Conservation (phyloP, 2,329 filamentous ascomycete species). For the Aspergillus tubingensis region DNA sequence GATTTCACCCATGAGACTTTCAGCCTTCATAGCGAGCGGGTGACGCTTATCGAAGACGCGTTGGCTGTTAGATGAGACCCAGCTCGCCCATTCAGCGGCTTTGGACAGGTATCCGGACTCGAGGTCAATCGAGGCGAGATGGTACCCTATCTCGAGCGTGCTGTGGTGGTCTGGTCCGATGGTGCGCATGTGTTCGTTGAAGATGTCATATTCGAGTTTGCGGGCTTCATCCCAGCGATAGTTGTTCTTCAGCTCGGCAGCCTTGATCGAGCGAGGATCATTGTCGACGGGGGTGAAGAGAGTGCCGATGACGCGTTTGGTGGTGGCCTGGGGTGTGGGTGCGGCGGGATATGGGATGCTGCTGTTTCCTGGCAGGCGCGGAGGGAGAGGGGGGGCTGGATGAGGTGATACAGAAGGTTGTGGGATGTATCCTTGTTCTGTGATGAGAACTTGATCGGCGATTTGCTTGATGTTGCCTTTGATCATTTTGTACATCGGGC, state of each 20-base stretch:
- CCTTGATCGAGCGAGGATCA: constrained; percentile 30
- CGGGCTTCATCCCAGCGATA: constrained; percentile 34
- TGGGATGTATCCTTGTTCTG: constrained; percentile 34
- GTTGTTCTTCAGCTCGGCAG: constrained; percentile 30
- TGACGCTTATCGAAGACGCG: constrained; percentile 31
- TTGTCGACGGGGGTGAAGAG: constrained; percentile 27
- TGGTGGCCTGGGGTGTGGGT: constrained; percentile 12
- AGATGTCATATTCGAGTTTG: constrained; percentile 31
- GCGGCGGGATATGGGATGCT: constrained; percentile 27
- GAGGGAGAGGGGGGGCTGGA: constrained; percentile 28
- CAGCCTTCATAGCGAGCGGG: constrained; percentile 30
- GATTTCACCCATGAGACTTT: constrained; percentile 33
- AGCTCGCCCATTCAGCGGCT: constrained; percentile 33
- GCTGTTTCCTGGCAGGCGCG: constrained; percentile 32
- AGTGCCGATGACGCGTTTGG: constrained; percentile 20
- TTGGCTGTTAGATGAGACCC: constrained; percentile 31
- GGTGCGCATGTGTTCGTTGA: constrained; percentile 32
- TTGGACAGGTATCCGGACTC: constrained; percentile 27
- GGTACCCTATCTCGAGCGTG: constrained; percentile 30
- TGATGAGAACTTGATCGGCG: constrained; percentile 31
- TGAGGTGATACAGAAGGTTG: constrained; percentile 21
- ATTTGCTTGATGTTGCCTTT: constrained; percentile 38
- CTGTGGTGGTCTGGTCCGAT: constrained; percentile 33
- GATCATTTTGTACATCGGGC: constrained; percentile 35
- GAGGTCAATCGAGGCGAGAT: constrained; percentile 32